A percentile compares a stretch with the other conserved stretches of the same genome.
Conservation (phyloP, 2,329 filamentous ascomycete genomes). For the Alternaria viburni region DNA sequence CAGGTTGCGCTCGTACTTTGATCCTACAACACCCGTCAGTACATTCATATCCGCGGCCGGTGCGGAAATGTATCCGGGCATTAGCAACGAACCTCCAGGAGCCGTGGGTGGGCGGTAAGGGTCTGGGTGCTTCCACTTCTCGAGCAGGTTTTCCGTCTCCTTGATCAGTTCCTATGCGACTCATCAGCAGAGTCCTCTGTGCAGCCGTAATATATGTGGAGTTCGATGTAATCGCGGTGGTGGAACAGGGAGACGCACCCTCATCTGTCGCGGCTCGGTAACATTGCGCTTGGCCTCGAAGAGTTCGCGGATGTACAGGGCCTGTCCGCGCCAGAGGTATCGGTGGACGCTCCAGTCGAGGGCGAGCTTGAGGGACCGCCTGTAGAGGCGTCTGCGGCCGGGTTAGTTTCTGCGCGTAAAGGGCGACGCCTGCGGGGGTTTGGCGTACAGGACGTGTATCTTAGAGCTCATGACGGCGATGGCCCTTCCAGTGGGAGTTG, state of each 20-base stretch:
- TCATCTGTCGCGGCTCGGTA: slow-evolving; percentile 82
- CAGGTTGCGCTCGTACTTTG: slow-evolving; percentile 95
- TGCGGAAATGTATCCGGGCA: slow-evolving; percentile 26
- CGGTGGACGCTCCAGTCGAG: slow-evolving; percentile 96
- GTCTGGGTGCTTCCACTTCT: slow-evolving; percentile 97
- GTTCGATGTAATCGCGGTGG: neutral
- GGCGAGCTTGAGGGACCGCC: slow-evolving; percentile 88
- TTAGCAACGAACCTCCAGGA: slow-evolving; percentile 74
- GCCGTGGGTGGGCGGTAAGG: slow-evolving; percentile 89
- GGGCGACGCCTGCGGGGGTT: slow-evolving; percentile 12
- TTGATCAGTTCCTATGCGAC: slow-evolving; percentile 73
- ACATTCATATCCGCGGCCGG: slow-evolving; percentile 28
- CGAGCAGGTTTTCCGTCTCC: slow-evolving; percentile 85
- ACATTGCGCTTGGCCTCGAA: slow-evolving; percentile 93
- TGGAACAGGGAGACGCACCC: slow-evolving; percentile 61
- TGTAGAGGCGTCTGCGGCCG: slow-evolving; percentile 72
- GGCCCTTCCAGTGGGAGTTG: slow-evolving; percentile 18
- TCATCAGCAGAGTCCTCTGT: slow-evolving; percentile 24
- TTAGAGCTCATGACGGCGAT: slow-evolving; percentile 50
- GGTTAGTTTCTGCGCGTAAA: slow-evolving; percentile 35
- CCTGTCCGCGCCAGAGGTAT: slow-evolving; percentile 92
- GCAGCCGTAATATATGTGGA: neutral
- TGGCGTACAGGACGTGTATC: slow-evolving; percentile 45
- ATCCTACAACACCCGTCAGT: slow-evolving; percentile 64
- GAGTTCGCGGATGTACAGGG: slow-evolving; percentile 90